These are phyloP conservation scores for Teunomyces stri DNA, from an alignment of 805 yeast genomes.

Conservation along the genomic window DNA sequence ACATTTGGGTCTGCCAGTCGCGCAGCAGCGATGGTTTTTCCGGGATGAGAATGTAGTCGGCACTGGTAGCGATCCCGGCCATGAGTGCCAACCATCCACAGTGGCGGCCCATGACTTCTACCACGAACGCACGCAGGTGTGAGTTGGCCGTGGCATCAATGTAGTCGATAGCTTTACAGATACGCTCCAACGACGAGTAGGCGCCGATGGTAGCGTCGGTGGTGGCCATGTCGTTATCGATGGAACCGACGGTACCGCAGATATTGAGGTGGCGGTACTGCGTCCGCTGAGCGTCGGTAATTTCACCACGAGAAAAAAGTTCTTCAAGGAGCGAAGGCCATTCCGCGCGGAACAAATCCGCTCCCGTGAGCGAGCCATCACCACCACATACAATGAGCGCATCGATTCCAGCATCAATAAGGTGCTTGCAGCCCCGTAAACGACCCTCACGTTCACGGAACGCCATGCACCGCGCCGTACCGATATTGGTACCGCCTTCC, in stretches of 20 bases:
- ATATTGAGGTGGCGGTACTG: constrained; percentile 73
- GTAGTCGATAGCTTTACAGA: constrained; percentile 91
- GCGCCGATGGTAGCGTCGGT: constrained; percentile 98
- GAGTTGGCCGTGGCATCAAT: constrained; percentile 97
- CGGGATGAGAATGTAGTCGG: constrained; percentile 92
- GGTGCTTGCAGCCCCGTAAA: constrained; percentile 74
- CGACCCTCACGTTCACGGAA: constrained; percentile 87
- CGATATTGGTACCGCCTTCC: constrained; percentile 92
- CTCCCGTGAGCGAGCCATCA: constrained; percentile 98
- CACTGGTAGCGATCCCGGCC: constrained; percentile 97
- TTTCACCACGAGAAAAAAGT: constrained; percentile 51
- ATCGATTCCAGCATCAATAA: constrained; percentile 86
- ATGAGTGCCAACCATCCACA: constrained; percentile 98
- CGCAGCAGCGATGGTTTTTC: constrained; percentile 80
- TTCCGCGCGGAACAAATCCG: constrained; percentile 88
- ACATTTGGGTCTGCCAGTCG: constrained; percentile 80
- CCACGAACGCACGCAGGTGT: constrained; percentile 95
- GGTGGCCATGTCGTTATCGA: constrained; percentile 96
- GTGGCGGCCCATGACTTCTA: constrained; percentile 99
- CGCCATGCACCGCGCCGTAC: constrained; percentile 90
- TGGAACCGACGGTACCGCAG: constrained; percentile 94
- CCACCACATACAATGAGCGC: constrained; percentile 97
- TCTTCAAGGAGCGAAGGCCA: constrained; percentile 90
- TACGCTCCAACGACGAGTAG: constrained; percentile 87
- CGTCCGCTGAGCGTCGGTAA: constrained; percentile 58